Percentiles rank a stretch among this genome's conserved stretches.
phyloP scores from a whole-genome alignment of 1,284 basidiomycete genomes.

The Apiotrichum montevideense region DNA sequence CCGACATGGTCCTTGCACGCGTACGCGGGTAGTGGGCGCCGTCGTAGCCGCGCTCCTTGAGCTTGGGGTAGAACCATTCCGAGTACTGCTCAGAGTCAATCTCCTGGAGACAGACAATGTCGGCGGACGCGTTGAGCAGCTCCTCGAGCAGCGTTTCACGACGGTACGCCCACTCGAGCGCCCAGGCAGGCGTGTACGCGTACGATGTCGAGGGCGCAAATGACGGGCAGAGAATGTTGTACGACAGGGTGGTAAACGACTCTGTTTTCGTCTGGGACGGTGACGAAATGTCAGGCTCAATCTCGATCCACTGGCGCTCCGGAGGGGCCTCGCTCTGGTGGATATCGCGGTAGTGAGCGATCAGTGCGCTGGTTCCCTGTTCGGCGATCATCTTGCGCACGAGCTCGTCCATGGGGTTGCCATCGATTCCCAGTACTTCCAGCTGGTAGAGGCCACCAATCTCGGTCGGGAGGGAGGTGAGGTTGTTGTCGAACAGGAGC shows the following conservation, averaged over 20 bases:
- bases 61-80: slow-evolving; percentile 78
- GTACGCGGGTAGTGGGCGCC: slow-evolving; percentile 93
- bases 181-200: slow-evolving; percentile 96
- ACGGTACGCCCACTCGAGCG: slow-evolving; percentile 88
- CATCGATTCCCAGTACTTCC: slow-evolving; percentile 88
- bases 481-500: slow-evolving; percentile 90
- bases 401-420: slow-evolving; percentile 79
- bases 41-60: slow-evolving; percentile 76
- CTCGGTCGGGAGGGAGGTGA: slow-evolving; percentile 77
- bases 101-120: slow-evolving; percentile 87
- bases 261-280: slow-evolving; percentile 55
- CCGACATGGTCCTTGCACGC: slow-evolving; percentile 87
- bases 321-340: slow-evolving; percentile 60
- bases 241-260: slow-evolving; percentile 75
- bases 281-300: slow-evolving; percentile 59
- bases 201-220: slow-evolving; percentile 87
- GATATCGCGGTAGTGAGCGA: slow-evolving; percentile 75
- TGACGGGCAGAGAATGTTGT: slow-evolving; percentile 93
- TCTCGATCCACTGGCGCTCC: slow-evolving; percentile 71
- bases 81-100: slow-evolving; percentile 90
- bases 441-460: slow-evolving; percentile 88
- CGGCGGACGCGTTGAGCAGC: slow-evolving; percentile 73
- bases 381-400: slow-evolving; percentile 80
- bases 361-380: slow-evolving; percentile 82
- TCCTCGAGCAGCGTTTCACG: slow-evolving; percentile 86